A percentile compares a stretch with the other conserved stretches of the same genome.
These are phyloP conservation scores for Vanrija sp. DNA, from an alignment of 1,284 basidiomycete species.

Conservation along the genomic window DNA sequence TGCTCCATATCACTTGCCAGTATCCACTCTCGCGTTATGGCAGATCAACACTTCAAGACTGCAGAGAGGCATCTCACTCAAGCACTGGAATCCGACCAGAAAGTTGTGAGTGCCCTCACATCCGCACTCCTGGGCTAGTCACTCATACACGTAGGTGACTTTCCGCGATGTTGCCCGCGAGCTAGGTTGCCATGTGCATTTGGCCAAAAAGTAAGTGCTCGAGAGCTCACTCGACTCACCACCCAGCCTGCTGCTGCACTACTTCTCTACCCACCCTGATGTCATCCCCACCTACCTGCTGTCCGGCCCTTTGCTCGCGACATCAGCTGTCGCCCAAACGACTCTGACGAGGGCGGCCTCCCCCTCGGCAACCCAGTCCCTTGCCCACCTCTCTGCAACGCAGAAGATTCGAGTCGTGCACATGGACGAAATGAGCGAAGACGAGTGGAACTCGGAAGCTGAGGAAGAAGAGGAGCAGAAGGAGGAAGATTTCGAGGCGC, in stretches of 20 bases:
- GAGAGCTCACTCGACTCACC: no score
- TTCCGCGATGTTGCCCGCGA: constrained; percentile 39
- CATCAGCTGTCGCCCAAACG: constrained; percentile 26
- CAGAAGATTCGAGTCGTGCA: constrained; percentile 39
- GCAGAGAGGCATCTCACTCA: constrained; percentile 4
- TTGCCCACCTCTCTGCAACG: constrained; percentile 27
- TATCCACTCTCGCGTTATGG: neutral
- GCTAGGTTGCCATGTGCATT: constrained; percentile 36
- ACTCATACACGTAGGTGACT: constrained; percentile 26
- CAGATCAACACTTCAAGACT: neutral
- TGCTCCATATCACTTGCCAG: neutral
- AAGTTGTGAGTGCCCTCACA: neutral
- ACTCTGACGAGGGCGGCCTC: constrained; percentile 1
- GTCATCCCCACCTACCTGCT: constrained; percentile 36
- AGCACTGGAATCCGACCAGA: constrained; percentile 4
- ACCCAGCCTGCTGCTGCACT: constrained; percentile 22
- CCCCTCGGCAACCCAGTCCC: constrained; percentile 21
- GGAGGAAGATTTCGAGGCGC: constrained; percentile 15
- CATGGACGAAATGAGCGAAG: constrained; percentile 43
- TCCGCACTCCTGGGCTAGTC: neutral
- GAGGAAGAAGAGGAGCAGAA: constrained; percentile 21
- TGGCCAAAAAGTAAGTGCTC: constrained; percentile 38
- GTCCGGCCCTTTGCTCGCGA: constrained; percentile 32
- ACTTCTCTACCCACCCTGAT: constrained; percentile 22
- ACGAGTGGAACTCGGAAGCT: constrained; percentile 37